phyloP scores from a whole-genome alignment of 441 rosid species.

The Aleurites moluccanus region DNA sequence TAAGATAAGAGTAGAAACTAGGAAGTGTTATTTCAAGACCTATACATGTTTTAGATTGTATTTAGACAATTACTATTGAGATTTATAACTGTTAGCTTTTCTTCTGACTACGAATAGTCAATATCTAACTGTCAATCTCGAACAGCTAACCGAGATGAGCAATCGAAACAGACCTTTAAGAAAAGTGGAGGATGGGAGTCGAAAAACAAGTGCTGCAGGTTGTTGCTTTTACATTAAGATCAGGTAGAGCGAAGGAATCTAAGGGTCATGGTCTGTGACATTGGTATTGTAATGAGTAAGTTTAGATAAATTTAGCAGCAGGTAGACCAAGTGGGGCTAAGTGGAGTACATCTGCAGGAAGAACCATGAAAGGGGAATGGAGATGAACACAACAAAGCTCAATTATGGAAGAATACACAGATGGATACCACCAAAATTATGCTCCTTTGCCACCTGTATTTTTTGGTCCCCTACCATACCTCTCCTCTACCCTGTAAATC shows the following conservation, averaged over 20 bases:
- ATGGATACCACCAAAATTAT: constrained; percentile 36
- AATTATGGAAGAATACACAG: constrained; percentile 40
- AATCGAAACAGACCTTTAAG: constrained; percentile 5
- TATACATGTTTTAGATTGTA: not conserved
- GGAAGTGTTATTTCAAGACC: not conserved
- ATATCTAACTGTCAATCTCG: not conserved
- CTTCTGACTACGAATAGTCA: not conserved
- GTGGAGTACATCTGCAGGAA: constrained; percentile 31
- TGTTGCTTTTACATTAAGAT: constrained; percentile 15
- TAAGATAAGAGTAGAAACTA: not conserved
- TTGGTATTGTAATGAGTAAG: constrained; percentile 8
- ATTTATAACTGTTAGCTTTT: not conserved
- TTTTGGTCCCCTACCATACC: constrained; percentile 39
- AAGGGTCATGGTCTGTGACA: constrained; percentile 7
- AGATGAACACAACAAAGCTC: constrained; percentile 25
- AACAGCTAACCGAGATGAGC: not conserved
- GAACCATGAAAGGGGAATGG: constrained; percentile 28
- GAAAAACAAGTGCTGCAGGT: not conserved
- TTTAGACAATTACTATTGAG: not conserved
- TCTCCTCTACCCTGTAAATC: constrained; percentile 20
- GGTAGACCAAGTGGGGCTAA: constrained; percentile 35
- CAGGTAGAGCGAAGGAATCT: constrained; percentile 21
- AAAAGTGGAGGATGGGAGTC: not conserved
- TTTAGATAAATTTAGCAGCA: constrained; percentile 13
- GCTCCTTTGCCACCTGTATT: constrained; percentile 35